Base-by-base conservation (phyloP, 2,329 filamentous ascomycete genomes). In the Ophiostoma quercus region DNA sequence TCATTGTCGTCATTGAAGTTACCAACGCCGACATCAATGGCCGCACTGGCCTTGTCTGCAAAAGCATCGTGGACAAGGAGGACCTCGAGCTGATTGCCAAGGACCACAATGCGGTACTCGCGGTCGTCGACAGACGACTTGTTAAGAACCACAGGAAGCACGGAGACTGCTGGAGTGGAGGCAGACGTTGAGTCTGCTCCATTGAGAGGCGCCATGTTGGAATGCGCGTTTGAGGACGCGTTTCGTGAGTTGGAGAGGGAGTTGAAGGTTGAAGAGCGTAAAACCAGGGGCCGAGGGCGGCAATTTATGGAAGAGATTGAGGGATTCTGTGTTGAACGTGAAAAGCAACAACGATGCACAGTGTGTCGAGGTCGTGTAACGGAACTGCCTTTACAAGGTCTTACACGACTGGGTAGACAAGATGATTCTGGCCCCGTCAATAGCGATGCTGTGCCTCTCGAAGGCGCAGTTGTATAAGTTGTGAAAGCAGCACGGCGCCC, bases 41-140 rank as follows among this genome's bases (percentile, higher is more conserved):
- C 91, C 11, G 94, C 95, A 76, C 93, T 96, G 73, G 95, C 94
- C 84, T 98, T 98, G 83, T 99, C 95, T 8, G 95, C 97, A 73
- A 96, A 90, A 0, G 92, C 87, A 80, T 99, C 95, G 78, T 98
- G 94, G 70, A 98, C 95, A 67, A 99, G 82, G 22, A 99, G 84
- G 8, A 89, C 94, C 82, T 99, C 94, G 19, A 99, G 86, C 78
- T 94, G 85, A 79, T 99, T 99, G 66, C 87, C 82, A 68, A 99
- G 84, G 68, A 88, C 87, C 75, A 98, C 89, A 73, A 99, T 92
- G 71, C 94, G 87, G 78, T 99, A 99, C 41, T 88, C 86, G 68
- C 94, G 88, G 78, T 96, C 89, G 79, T 98, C 94, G 69, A 96
- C 84, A 74, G 89, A 88, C 6, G 93, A 92, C 76, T 91, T 93